These are phyloP conservation scores for Globisporangium irregulare DNA, from an alignment of 352 stramenopile genomes.

Conservation along the genomic window DNA sequence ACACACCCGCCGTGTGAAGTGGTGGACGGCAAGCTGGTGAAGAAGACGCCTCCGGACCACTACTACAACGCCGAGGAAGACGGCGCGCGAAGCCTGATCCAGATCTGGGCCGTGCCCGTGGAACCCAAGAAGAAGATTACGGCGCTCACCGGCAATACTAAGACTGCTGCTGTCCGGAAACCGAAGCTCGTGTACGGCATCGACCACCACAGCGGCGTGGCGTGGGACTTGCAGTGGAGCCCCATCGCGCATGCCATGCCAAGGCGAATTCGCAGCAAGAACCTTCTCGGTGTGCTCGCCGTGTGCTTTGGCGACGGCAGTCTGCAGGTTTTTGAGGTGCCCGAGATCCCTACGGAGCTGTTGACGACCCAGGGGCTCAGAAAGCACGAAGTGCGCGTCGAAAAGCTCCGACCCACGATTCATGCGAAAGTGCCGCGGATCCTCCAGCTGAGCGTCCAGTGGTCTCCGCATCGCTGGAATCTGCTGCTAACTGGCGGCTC, in stretches of 20 bases:
- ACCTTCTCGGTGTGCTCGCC: slow-evolving; percentile 59
- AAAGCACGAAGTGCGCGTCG: slow-evolving; percentile 26
- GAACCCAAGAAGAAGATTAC: slow-evolving; percentile 5
- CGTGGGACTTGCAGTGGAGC: slow-evolving; percentile 82
- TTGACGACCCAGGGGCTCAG: slow-evolving; percentile 21
- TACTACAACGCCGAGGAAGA: slow-evolving; percentile 58
- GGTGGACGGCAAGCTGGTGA: slow-evolving; percentile 53
- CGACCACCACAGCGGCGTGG: slow-evolving; percentile 68
- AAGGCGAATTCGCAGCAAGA: slow-evolving; percentile 10
- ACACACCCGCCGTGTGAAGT: slow-evolving; percentile 72
- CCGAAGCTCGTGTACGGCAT: slow-evolving; percentile 72
- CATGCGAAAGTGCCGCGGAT: slow-evolving; percentile 37
- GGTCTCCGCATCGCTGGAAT: slow-evolving; percentile 69
- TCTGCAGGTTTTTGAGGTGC: slow-evolving; percentile 67
- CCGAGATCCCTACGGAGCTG: slow-evolving; percentile 32
- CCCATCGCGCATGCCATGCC: slow-evolving; percentile 49
- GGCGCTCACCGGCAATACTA: not conserved
- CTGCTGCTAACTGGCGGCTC: slow-evolving; percentile 77
- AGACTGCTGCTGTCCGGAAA: slow-evolving; percentile 13
- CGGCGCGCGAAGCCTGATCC: slow-evolving; percentile 46
- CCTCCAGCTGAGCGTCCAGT: slow-evolving; percentile 69
- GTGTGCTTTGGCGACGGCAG: slow-evolving; percentile 77
- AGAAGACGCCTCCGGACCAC: slow-evolving; percentile 66
- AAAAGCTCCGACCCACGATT: slow-evolving; percentile 47
- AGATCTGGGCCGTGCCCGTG: slow-evolving; percentile 77